Base-by-base conservation (phyloP, 352 stramenopile species). In the Peronospora tabacina region DNA sequence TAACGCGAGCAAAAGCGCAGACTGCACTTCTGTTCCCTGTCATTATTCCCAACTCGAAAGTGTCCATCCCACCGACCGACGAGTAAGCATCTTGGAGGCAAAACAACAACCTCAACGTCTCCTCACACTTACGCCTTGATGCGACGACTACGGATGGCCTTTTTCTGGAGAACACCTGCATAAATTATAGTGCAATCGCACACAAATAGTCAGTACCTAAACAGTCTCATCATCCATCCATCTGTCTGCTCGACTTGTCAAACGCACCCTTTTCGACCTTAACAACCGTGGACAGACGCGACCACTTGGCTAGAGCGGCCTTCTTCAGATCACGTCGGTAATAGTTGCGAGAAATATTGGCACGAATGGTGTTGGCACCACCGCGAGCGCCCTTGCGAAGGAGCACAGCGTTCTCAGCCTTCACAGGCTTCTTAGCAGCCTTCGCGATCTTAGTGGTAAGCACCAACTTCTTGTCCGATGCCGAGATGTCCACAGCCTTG, bases 401-500 rank as follows among this genome's bases (percentile, higher is more conserved):
- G 28, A 72, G 75, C 62, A 91, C 72, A 37, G 55, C 72, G 69
- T 88, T 84, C 61, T 74, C 61, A 29, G 68, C 58, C 73, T 87
- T 89, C 43, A 50, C 58, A 26, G 80, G 82, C 74, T 89, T 90
- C 59, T 75, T 73, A 42, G 30, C 51, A 7, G 63, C 58, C 78
- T 90, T 91, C 51, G 52, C 67, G 49, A 90, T 76, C 70, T 93
- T 93, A 57, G 81, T 90, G 15, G 82, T 82, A 38, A 93, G 55
- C 34, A 72, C 79, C 49, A 93, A 58, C 77, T 93, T 93, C 75
- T 88, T 90, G 71, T 94, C 78, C n/a, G 66, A 65, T 28, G 93
- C 50, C 61, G 76, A 78, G 41, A 98, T 82, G 70, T 96, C 88
- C 40, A 96, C 82, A 20, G 83, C 87, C 80, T 98, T 98, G 57